Evolutionary conservation across 2,329 filamentous ascomycete species (phyloP).

Genomic region (Calycina marina): DNA sequence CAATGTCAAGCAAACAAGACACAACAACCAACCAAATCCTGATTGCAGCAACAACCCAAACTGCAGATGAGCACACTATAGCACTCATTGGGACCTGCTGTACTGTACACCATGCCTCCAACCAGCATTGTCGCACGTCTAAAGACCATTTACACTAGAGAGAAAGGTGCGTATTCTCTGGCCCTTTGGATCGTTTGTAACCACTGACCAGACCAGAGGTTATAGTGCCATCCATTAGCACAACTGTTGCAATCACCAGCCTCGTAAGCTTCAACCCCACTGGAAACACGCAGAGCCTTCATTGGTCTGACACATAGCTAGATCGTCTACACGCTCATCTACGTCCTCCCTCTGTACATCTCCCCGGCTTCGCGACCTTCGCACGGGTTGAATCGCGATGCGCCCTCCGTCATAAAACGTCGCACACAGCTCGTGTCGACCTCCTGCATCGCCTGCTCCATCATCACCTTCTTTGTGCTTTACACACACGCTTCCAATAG

Average conservation of each 20-base stretch:
- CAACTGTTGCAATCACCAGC: constrained; percentile 12
- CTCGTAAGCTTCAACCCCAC: constrained; percentile 14
- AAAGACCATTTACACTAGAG: constrained; percentile 14
- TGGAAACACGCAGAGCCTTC: not conserved
- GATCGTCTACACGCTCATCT: constrained; percentile 74
- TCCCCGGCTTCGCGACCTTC: constrained; percentile 69
- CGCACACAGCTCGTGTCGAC: constrained; percentile 67
- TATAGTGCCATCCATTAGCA: constrained; percentile 16
- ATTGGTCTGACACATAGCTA: constrained; percentile 24
- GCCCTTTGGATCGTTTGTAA: not conserved
- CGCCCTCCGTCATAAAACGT: constrained; percentile 75
- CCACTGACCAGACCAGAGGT: constrained; percentile 11
- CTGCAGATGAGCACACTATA: too few relatives aligned
- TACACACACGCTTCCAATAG: constrained; percentile 35
- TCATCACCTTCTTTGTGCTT: constrained; percentile 53
- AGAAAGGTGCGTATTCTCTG: constrained; percentile 12
- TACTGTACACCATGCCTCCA: constrained; percentile 18
- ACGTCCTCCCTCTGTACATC: constrained; percentile 84
- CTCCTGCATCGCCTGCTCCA: constrained; percentile 55
- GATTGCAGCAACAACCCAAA: too few relatives aligned
- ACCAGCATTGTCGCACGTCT: constrained; percentile 14
- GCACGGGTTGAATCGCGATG: constrained; percentile 65
- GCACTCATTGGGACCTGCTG: too few relatives aligned
- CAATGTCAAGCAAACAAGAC: too few relatives aligned
- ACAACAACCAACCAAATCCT: too few relatives aligned